Conservation (phyloP, 2,329 filamentous ascomycete species). For the Colletotrichum sp. region DNA sequence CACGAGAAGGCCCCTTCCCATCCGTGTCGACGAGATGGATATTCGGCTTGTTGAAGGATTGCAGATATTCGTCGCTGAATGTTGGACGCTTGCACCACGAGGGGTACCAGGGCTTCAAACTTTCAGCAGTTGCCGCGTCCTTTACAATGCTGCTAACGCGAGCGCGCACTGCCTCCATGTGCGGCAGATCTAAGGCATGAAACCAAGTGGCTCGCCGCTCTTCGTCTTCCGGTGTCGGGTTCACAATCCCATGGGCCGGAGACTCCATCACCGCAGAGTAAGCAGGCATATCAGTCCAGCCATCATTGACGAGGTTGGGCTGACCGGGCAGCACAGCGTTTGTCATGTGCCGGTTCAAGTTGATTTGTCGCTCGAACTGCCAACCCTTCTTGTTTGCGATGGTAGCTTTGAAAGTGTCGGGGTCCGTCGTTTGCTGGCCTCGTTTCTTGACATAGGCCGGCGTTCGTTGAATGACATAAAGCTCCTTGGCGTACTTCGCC, state of each 20-base stretch:
- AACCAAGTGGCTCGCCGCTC: neutral
- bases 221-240: conserved; percentile 33
- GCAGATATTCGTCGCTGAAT: conserved; percentile 65
- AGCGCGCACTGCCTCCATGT: conserved; percentile 45
- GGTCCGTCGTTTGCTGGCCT: conserved; percentile 43
- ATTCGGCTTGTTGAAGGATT: conserved; percentile 60
- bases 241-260: conserved; percentile 32
- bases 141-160: conserved; percentile 54
- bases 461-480: conserved; percentile 62
- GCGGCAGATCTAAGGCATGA: conserved; percentile 28
- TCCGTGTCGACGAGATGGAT: conserved; percentile 65
- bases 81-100: conserved; percentile 67
- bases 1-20: conserved; percentile 43
- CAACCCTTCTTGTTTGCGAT: conserved; percentile 47
- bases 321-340: conserved; percentile 36
- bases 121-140: conserved; percentile 52
- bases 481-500: conserved; percentile 48
- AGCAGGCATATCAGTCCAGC: conserved; percentile 46
- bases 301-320: conserved; percentile 51
- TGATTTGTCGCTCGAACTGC: conserved; percentile 47
- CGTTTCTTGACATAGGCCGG: conserved; percentile 45
- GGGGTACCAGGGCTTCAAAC: conserved; percentile 64
- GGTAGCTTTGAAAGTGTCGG: conserved; percentile 38
- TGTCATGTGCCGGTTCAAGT: conserved; percentile 39
- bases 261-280: conserved; percentile 41